Evolutionary conservation across 2,329 filamentous ascomycete genomes (phyloP), one percentile per base, ranked within the genome.

Genomic region (Verticillium nonalfalfae): DNA sequence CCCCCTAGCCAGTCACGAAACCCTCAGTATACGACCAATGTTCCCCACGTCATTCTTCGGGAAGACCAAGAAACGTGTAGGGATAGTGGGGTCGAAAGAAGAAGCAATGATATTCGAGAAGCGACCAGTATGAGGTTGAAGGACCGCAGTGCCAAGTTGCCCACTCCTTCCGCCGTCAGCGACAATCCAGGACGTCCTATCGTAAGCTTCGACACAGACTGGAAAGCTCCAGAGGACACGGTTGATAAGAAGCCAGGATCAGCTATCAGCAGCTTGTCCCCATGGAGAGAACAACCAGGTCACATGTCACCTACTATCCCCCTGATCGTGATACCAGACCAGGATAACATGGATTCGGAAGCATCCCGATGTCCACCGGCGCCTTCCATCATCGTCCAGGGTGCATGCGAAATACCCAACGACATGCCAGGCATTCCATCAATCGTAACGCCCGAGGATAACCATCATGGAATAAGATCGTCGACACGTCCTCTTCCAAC

Each of bases 141-240:
- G 73, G 92, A 97, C 75, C 88, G 93, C 71, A 97, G 93, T 75
- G 77, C 87, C 61, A 96, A 91, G 72, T 81, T 98, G 64, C 94
- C 93, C 34, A 94, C 90, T 70, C 94, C 94, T 66, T 91, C 90
- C 60, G 89, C 91, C 70, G 93, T 98, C 75, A 97, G 93, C 78
- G 90, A 97, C 78, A 90, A 85, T 71, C 90, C 90, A 69, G 92
- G 92, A 69, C 87, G 94, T 72, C 94, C 94, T 65, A 98, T 98
- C 81, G 94, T 98, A 82, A 98, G 94, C 83, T 98, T 98, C 82
- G 85, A 96, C 77, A 85, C 85, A 70, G 85, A 89, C 73, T 97
- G 91, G 88, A 90, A 87, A 81, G 84, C 87, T 72, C 85, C 84
- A 73, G 87, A 90, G 73, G 81, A 84, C 80, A 81, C 80, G 75